phyloP scores from a whole-genome alignment of 352 stramenopile genomes.

The Globisporangium nunn region DNA sequence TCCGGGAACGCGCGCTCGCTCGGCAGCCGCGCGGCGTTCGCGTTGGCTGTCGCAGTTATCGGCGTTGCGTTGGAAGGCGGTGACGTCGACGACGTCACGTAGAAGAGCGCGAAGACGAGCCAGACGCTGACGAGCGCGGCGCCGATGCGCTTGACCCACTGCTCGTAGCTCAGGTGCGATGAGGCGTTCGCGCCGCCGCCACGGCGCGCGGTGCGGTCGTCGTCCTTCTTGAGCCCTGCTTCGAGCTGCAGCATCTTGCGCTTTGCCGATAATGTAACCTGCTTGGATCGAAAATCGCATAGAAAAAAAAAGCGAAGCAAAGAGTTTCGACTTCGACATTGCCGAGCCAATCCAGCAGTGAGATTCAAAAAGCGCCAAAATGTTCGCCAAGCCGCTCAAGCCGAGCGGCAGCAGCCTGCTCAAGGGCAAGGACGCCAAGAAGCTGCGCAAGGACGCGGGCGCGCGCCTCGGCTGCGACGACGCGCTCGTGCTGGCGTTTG shows the following conservation, averaged over 20 bases:
- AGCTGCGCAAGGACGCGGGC: constrained; percentile 58
- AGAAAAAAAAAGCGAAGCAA: too few species aligned
- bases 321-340: background rate
- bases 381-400: constrained; percentile 81
- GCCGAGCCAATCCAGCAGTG: background rate
- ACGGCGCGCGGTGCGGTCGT: constrained; percentile 34
- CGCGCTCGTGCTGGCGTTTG: constrained; percentile 25
- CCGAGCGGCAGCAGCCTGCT: constrained; percentile 72
- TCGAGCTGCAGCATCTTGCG: constrained; percentile 41
- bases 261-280: too few species aligned
- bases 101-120: constrained; percentile 55
- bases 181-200: constrained; percentile 10
- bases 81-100: constrained; percentile 6
- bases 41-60: background rate
- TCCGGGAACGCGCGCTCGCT: constrained; percentile 41
- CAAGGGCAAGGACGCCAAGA: constrained; percentile 85
- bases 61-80: background rate
- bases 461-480: constrained; percentile 31
- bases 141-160: constrained; percentile 52
- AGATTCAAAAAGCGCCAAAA: constrained; percentile 14
- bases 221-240: constrained; percentile 44
- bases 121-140: constrained; percentile 45
- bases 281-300: background rate
- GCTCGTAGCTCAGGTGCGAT: constrained; percentile 38
- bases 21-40: background rate